These are phyloP conservation scores for Lithospermum erythrorhizon DNA, from an alignment of 257 asterid species.

Conservation along the genomic window DNA sequence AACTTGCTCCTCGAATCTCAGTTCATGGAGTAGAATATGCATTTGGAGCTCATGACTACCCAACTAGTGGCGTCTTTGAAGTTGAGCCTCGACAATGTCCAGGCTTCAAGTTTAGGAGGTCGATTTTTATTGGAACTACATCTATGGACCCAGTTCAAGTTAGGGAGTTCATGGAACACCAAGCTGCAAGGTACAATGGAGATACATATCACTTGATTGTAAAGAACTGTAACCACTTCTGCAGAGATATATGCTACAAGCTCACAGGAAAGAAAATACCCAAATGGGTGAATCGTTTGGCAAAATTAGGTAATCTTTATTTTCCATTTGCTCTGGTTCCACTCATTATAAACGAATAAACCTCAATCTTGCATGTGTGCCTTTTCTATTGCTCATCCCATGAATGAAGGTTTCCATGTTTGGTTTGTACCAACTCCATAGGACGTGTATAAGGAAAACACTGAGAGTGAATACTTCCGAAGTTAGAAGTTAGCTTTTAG, in stretches of 20 bases:
- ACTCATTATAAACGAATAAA: too few relatives aligned
- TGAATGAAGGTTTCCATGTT: too few relatives aligned
- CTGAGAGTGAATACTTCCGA: too few relatives aligned
- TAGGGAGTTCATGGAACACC: constrained; percentile 73
- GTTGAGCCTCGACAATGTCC: constrained; percentile 95
- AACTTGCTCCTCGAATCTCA: constrained; percentile 15
- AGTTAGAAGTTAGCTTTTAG: too few relatives aligned
- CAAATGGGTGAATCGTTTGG: constrained; percentile 93
- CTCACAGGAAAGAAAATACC: constrained; percentile 75
- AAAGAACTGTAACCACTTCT: constrained; percentile 93
- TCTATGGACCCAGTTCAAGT: constrained; percentile 47
- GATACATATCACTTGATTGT: constrained; percentile 81
- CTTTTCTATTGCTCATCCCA: too few relatives aligned
- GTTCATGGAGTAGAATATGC: constrained; percentile 95
- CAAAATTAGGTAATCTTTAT: constrained; percentile 57
- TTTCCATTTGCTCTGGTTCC: constrained; percentile 6
- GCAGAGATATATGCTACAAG: constrained; percentile 73
- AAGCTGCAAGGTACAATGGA: constrained; percentile 75
- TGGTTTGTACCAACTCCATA: too few relatives aligned
- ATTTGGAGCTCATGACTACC: constrained; percentile 82
- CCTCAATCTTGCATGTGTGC: too few relatives aligned
- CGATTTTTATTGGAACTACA: constrained; percentile 68
- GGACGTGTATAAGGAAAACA: too few relatives aligned
- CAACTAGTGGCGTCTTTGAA: constrained; percentile 89
- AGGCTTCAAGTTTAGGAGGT: constrained; percentile 77